These are phyloP conservation scores for Lachnellula cervina DNA, from an alignment of 2,329 filamentous ascomycete genomes.

Conservation along the genomic window DNA sequence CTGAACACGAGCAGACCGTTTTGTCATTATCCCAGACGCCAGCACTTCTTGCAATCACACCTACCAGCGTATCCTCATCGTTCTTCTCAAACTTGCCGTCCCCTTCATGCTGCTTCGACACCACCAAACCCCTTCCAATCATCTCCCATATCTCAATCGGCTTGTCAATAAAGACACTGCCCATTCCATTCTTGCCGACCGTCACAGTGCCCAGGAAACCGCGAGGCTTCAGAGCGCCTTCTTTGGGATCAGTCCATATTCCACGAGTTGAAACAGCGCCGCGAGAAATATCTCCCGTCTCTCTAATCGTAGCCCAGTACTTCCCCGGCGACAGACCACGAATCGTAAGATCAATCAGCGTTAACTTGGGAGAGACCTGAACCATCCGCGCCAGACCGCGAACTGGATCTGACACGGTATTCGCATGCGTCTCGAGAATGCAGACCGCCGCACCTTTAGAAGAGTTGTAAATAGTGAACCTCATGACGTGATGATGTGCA, in stretches of 20 bases:
- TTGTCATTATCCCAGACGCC: constrained; percentile 99
- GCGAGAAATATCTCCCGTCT: constrained; percentile 79
- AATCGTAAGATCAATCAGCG: constrained; percentile 82
- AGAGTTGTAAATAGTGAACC: constrained; percentile 4
- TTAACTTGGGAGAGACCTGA: constrained; percentile 72
- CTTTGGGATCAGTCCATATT: constrained; percentile 58
- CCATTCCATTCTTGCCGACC: constrained; percentile 70
- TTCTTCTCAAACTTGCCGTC: constrained; percentile 60
- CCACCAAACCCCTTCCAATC: constrained; percentile 87
- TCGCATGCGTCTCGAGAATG: constrained; percentile 82
- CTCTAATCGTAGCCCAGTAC: constrained; percentile 80
- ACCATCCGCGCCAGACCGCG: constrained; percentile 90
- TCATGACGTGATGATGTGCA: constrained; percentile 6
- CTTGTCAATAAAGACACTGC: constrained; percentile 74
- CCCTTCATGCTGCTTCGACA: constrained; percentile 61
- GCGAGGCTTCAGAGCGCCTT: constrained; percentile 40
- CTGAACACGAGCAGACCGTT: constrained; percentile 94
- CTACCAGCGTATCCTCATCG: constrained; percentile 80
- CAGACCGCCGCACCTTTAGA: constrained; percentile 73
- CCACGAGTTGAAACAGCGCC: constrained; percentile 79
- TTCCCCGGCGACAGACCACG: constrained; percentile 74
- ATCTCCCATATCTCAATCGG: constrained; percentile 90
- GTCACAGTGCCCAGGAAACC: constrained; percentile 71
- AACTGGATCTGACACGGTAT: constrained; percentile 59
- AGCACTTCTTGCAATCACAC: constrained; percentile 90